A percentile compares a stretch with the other conserved stretches of the same genome.
Evolutionary conservation across 2,329 filamentous ascomycete genomes (phyloP).

Genomic region (Aureobasidium sp.): DNA sequence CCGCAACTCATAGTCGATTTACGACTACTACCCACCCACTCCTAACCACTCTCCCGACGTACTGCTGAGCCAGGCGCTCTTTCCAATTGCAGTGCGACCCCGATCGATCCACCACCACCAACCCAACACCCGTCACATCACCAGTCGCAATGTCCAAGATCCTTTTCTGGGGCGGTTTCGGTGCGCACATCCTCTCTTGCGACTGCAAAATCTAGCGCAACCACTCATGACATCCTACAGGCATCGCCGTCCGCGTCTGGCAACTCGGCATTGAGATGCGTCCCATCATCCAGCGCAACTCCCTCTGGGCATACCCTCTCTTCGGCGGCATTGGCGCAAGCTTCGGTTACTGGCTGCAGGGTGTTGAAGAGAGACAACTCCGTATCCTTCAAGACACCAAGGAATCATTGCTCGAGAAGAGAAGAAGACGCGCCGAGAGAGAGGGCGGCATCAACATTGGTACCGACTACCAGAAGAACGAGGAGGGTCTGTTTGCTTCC

Average conservation of each 20-base stretch:
- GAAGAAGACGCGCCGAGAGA: constrained; percentile 65
- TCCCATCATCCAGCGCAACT: constrained; percentile 77
- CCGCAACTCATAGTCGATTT: not conserved
- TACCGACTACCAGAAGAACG: constrained; percentile 26
- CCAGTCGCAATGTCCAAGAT: constrained; percentile 40
- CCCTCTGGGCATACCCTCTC: constrained; percentile 85
- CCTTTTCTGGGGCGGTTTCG: constrained; percentile 85
- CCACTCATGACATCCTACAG: constrained; percentile 42
- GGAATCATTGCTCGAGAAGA: constrained; percentile 78
- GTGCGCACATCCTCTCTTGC: constrained; percentile 40
- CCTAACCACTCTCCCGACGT: not conserved
- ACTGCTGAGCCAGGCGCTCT: constrained; percentile 6
- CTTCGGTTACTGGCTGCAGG: constrained; percentile 96
- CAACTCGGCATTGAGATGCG: constrained; percentile 98
- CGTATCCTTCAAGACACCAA: constrained; percentile 72
- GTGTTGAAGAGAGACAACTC: constrained; percentile 77
- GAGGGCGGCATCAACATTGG: constrained; percentile 40
- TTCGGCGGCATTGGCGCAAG: constrained; percentile 80
- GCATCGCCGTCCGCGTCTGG: constrained; percentile 86
- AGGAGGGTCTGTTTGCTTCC: constrained; percentile 26
- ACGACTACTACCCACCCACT: not conserved
- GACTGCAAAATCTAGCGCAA: not conserved
- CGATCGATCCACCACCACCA: not conserved
- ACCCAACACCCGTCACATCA: not conserved
- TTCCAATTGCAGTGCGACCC: not conserved